phyloP scores from a whole-genome alignment of 306 rosid species.

The Abrus pulchellus region DNA sequence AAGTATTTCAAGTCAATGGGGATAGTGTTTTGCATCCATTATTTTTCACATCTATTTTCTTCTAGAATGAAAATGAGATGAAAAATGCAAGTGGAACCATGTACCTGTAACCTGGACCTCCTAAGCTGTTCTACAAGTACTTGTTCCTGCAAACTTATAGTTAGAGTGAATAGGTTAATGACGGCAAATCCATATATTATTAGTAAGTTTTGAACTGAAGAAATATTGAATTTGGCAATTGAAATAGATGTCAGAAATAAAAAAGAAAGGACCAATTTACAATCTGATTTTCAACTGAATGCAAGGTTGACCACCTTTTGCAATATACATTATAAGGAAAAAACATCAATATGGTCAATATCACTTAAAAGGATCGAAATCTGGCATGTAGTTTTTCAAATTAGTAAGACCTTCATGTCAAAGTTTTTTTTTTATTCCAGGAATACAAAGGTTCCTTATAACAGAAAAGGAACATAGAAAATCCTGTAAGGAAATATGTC shows the following conservation, averaged over 20 bases:
- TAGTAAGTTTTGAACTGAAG: constrained; percentile 16
- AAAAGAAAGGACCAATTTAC: not conserved
- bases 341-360: not conserved
- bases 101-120: constrained; percentile 71
- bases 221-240: not conserved
- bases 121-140: constrained; percentile 64
- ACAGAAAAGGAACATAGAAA: not conserved
- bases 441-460: not conserved
- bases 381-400: not conserved
- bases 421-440: not conserved
- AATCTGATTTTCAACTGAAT: not conserved
- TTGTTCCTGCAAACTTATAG: constrained; percentile 63
- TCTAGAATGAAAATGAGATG: constrained; percentile 18
- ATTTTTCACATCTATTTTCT: not conserved
- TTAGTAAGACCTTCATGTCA: not conserved
- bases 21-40: not conserved
- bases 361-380: constrained; percentile 7
- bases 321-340: not conserved
- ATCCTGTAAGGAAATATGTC: not conserved
- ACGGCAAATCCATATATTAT: not conserved
- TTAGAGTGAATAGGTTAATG: not conserved
- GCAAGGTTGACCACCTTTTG: not conserved
- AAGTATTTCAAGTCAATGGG: too few relatives aligned
- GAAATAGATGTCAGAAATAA: not conserved
- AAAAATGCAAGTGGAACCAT: not conserved